Evolutionary conservation across 306 rosid genomes (phyloP), one percentile per base, ranked within the genome.

Genomic region (Prunus kanzakura): DNA sequence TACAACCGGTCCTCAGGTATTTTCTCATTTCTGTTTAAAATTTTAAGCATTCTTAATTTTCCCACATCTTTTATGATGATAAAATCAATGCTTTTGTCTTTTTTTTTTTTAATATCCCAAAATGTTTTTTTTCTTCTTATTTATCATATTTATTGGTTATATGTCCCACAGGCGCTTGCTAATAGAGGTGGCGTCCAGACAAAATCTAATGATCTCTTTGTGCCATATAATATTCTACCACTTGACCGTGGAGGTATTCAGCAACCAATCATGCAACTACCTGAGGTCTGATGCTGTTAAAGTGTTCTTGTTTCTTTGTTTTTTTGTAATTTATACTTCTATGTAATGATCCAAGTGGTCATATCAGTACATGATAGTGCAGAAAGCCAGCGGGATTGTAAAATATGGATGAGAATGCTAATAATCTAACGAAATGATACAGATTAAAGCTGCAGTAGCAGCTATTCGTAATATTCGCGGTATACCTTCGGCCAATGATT

Each of bases 381-480:
- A 71, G 55, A 69, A 72, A 50, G 38, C 46, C 41, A 41, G 38
- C 54, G 43, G 30, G 23, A 67, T 35, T 54, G 74, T 71, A 69
- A 68, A 68, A 64, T 76, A 63, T 12, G 67, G 77, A 77, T 75
- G 73, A 78, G 55, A 66, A 13, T 64, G 74, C 64, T 76, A 64
- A 69, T 67, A 19, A 32, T 60, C 72, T 81, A 56, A 72, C 74
- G 19, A 75, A 80, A 73, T 83, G 67, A 75, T 80, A 45, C 96
- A 94, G 98, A 86, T 94, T 69, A 89, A 86, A 84, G 95, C 82
- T 71, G 92, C 98, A 73, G 72, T 91, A 57, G 86, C 92, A 38
- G 97, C 88, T 67, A 78, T 87, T 64, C 84, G 83, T 72, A 84
- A 91, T 18, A 72, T 85, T 76, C 95, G 90, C 60, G 96, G 93